These are phyloP conservation scores for Stromatinia cepivora DNA, from an alignment of 2,329 filamentous ascomycete species.

Conservation along the genomic window DNA sequence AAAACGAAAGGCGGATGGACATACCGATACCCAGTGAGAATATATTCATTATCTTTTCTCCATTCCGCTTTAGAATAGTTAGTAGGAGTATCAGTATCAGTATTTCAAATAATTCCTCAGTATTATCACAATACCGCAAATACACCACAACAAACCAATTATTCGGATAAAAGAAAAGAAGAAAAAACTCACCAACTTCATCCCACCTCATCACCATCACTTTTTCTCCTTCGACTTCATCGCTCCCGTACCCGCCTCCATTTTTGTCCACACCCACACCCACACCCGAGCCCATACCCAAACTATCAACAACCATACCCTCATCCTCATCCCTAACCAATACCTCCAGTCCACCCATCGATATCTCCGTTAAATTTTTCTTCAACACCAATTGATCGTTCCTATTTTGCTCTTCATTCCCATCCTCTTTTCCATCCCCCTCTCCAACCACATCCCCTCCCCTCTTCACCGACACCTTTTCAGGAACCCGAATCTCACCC, in stretches of 20 bases:
- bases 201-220: not conserved
- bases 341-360: not conserved
- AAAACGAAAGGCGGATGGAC: not conserved
- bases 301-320: not conserved
- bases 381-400: not conserved
- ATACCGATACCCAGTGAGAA: conserved; percentile 5
- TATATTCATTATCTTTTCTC: conserved; percentile 5
- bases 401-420: not conserved
- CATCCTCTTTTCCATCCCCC: not conserved
- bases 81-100: not conserved
- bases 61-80: not conserved
- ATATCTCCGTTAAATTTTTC: not conserved
- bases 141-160: not conserved
- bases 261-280: no score
- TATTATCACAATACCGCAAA: not conserved
- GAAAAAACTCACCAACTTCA: not conserved
- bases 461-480: not conserved
- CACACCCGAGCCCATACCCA: not conserved
- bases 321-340: not conserved
- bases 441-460: not conserved
- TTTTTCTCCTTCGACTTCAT: not conserved
- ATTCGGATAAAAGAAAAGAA: no score
- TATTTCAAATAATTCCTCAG: no score
- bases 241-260: no score
- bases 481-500: not conserved